Conservation (phyloP, 306 rosid genomes). For the Trifolium subterraneum region DNA sequence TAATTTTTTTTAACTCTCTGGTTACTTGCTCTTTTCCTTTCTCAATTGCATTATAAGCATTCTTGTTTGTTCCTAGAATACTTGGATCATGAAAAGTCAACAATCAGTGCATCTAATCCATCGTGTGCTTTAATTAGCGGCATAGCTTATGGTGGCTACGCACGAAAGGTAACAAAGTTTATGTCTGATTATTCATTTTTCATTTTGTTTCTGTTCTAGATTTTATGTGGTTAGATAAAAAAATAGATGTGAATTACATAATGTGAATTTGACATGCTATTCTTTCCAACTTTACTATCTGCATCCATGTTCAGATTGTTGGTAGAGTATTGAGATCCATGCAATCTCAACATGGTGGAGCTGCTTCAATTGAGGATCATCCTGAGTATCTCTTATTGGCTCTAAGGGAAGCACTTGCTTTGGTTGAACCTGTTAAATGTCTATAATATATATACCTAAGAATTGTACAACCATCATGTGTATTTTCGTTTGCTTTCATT, state of each 20-base stretch:
- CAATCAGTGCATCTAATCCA: constrained; percentile 40
- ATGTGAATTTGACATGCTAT: constrained; percentile 5
- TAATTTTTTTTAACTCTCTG: constrained; percentile 7
- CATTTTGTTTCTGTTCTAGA: constrained; percentile 18
- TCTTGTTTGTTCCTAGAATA: constrained; percentile 40
- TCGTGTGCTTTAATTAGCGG: constrained; percentile 63
- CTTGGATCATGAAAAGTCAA: constrained; percentile 42
- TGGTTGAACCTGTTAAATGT: constrained; percentile 76
- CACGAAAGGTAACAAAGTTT: constrained; percentile 68
- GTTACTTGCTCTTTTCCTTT: constrained; percentile 5
- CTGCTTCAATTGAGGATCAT: constrained; percentile 61
- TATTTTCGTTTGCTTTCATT: too few species aligned
- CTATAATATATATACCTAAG: too few species aligned
- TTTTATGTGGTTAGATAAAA: background rate
- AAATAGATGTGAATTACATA: constrained; percentile 1
- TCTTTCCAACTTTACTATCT: background rate
- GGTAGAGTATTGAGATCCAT: constrained; percentile 79
- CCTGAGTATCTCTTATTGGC: constrained; percentile 74
- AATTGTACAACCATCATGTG: too few species aligned
- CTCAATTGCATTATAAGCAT: background rate
- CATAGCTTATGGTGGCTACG: constrained; percentile 93
- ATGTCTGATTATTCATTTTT: constrained; percentile 1
- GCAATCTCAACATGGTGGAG: constrained; percentile 58
- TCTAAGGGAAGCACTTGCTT: constrained; percentile 72
- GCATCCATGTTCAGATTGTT: constrained; percentile 61